These are phyloP conservation scores for Blastobotrys mokoenaii DNA, from an alignment of 805 yeast genomes.

Conservation along the genomic window DNA sequence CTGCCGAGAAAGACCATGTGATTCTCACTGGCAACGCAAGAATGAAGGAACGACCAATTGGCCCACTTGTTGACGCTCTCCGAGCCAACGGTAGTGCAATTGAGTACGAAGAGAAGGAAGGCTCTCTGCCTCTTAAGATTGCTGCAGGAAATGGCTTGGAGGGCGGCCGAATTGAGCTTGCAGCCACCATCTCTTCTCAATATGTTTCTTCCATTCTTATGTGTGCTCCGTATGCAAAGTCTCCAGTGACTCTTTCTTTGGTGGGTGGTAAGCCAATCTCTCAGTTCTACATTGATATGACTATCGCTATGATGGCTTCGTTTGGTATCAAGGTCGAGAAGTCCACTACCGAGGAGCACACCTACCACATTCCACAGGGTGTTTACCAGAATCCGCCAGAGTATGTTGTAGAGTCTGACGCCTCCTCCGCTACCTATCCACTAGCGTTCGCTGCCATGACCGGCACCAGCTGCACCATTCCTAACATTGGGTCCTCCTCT, in stretches of 20 bases:
- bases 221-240: constrained; percentile 94
- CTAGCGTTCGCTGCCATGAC: constrained; percentile 95
- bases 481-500: constrained; percentile 86
- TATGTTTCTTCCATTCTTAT: constrained; percentile 91
- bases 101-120: constrained; percentile 61
- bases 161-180: constrained; percentile 90
- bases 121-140: constrained; percentile 79
- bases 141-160: constrained; percentile 59
- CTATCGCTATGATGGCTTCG: constrained; percentile 85
- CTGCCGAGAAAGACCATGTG: constrained; percentile 36
- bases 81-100: constrained; percentile 69
- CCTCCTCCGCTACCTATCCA: constrained; percentile 96
- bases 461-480: constrained; percentile 85
- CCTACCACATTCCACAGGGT: constrained; percentile 87
- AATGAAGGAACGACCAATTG: constrained; percentile 97
- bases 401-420: constrained; percentile 91
- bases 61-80: constrained; percentile 89
- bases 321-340: constrained; percentile 75
- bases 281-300: constrained; percentile 93
- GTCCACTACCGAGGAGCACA: constrained; percentile 64
- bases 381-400: constrained; percentile 70
- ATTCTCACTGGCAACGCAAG: constrained; percentile 87
- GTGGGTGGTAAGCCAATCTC: constrained; percentile 98
- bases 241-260: constrained; percentile 77
- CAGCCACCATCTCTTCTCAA: constrained; percentile 95